Percentiles rank a stretch among this genome's conserved stretches.
Conservation (phyloP, 2,329 filamentous ascomycete species). For the Botrytis byssoidea region DNA sequence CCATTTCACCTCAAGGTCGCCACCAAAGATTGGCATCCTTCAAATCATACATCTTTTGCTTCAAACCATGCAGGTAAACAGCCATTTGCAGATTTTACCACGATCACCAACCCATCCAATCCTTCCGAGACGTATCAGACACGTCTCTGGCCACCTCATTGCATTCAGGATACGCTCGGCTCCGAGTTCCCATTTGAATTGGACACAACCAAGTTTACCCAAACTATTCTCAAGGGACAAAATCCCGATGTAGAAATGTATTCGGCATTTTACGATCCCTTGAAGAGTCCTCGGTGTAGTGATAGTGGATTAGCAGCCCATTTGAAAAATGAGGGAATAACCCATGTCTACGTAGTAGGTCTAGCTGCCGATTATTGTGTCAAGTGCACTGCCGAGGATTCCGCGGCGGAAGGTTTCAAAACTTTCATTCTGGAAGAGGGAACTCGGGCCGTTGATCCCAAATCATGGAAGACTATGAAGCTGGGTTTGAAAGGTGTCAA, state of each 20-base stretch:
- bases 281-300: constrained; percentile 57
- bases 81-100: constrained; percentile 65
- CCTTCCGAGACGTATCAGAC: constrained; percentile 61
- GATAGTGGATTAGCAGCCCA: constrained; percentile 61
- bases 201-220: constrained; percentile 56
- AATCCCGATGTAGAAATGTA: constrained; percentile 84
- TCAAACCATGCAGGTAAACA: constrained; percentile 67
- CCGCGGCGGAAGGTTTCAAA: constrained; percentile 69
- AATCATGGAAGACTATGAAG: constrained; percentile 53
- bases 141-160: constrained; percentile 87
- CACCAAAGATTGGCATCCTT: constrained; percentile 91
- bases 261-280: constrained; percentile 83
- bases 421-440: constrained; percentile 78
- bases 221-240: constrained; percentile 74
- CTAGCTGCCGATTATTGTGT: constrained; percentile 91
- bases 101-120: constrained; percentile 66
- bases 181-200: constrained; percentile 74
- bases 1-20: constrained; percentile 75
- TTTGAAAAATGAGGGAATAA: constrained; percentile 59
- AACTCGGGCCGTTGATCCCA: constrained; percentile 68
- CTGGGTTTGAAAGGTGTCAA: constrained; percentile 59
- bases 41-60: constrained; percentile 83
- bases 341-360: constrained; percentile 82
- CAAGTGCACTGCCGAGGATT: constrained; percentile 75
- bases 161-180: constrained; percentile 72